Percentiles rank a stretch among this genome's conserved stretches.
These are phyloP conservation scores for Diaporthe batatas DNA, from an alignment of 2,329 filamentous ascomycete genomes.

Conservation along the genomic window DNA sequence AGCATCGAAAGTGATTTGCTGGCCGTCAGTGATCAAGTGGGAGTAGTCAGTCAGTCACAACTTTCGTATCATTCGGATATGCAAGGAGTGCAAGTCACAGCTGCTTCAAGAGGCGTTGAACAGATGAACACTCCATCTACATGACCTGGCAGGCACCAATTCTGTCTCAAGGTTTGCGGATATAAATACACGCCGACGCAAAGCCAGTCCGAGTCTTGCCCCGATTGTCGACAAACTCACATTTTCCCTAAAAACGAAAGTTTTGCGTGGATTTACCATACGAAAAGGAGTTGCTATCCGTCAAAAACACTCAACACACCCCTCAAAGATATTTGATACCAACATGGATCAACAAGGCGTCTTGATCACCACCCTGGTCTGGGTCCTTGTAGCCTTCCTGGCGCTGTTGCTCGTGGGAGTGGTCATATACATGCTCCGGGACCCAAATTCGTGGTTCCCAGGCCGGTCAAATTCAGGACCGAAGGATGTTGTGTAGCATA, in stretches of 20 bases:
- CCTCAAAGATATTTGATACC: not conserved
- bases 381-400: too few species aligned
- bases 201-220: too few species aligned
- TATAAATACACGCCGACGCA: not conserved
- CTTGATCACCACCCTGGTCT: not conserved
- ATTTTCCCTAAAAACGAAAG: not conserved
- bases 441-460: too few species aligned
- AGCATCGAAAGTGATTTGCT: too few species aligned
- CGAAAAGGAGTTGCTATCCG: not conserved
- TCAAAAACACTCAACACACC: not conserved
- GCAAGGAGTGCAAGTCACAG: not conserved
- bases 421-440: too few species aligned
- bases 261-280: too few species aligned
- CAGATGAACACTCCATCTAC: not conserved
- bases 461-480: too few species aligned
- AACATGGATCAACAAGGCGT: constrained; percentile 1
- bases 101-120: too few species aligned
- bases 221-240: too few species aligned
- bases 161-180: not conserved
- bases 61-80: not conserved
- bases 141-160: not conserved
- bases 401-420: too few species aligned
- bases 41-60: not conserved
- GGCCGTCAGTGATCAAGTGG: not conserved
- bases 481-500: not conserved